Percentiles rank a stretch among this genome's conserved stretches.
Evolutionary conservation across 2,329 filamentous ascomycete genomes (phyloP).

Genomic region (Incumbomyces delicatus): DNA sequence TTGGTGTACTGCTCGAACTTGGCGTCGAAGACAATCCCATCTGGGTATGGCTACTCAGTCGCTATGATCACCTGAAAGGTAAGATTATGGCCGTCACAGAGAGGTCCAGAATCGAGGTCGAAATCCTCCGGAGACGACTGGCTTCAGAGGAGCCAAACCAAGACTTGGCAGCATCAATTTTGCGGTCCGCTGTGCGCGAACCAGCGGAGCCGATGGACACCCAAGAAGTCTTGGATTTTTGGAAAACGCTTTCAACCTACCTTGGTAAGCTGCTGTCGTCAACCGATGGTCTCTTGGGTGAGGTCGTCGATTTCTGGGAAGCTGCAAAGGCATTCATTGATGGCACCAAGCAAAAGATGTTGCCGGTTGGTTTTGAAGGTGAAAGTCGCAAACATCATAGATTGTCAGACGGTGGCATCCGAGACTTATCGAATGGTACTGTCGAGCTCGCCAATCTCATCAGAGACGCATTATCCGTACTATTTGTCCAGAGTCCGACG

Average conservation of each 20-base stretch:
- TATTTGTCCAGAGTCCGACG: constrained; percentile 80
- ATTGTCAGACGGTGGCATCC: constrained; percentile 59
- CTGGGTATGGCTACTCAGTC: constrained; percentile 86
- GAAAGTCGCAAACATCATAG: constrained; percentile 74
- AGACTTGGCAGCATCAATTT: constrained; percentile 61
- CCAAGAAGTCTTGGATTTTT: constrained; percentile 73
- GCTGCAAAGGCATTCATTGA: constrained; percentile 82
- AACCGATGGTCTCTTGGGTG: constrained; percentile 69
- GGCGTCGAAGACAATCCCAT: constrained; percentile 95
- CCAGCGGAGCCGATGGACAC: constrained; percentile 63
- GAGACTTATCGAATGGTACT: constrained; percentile 64
- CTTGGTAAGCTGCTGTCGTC: constrained; percentile 63
- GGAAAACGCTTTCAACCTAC: constrained; percentile 77
- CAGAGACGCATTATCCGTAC: constrained; percentile 65
- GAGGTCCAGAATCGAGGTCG: constrained; percentile 81
- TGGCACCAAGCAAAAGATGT: constrained; percentile 66
- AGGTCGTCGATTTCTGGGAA: constrained; percentile 90
- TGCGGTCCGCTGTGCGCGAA: constrained; percentile 64
- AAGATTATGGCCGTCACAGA: constrained; percentile 75
- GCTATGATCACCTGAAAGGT: constrained; percentile 78
- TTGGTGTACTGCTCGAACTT: constrained; percentile 78
- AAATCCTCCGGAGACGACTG: constrained; percentile 74
- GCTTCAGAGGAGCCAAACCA: constrained; percentile 61
- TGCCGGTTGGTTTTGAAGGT: constrained; percentile 73
- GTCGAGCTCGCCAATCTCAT: constrained; percentile 76